Evolutionary conservation across 1,284 basidiomycete species (phyloP).

Genomic region (Apiotrichum veenhuisii): DNA sequence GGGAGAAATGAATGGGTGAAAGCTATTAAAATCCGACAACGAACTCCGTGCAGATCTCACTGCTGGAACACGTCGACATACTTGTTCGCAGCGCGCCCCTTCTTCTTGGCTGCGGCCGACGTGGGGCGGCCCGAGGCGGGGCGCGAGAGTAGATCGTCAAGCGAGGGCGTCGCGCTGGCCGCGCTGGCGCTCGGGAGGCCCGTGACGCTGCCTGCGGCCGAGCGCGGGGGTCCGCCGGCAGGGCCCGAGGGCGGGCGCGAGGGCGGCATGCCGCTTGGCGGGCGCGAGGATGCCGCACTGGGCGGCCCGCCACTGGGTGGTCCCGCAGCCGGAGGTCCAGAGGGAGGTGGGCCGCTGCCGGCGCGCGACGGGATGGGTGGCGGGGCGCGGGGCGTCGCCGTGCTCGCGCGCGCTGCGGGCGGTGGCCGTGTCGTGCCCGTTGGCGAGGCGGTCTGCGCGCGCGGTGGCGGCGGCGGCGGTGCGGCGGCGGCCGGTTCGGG

Average conservation of each 20-base stretch:
- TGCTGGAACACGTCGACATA: conserved; percentile 60
- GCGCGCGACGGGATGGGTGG: conserved; percentile 51
- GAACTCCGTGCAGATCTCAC: too few species aligned
- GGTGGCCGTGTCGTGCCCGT: conserved; percentile 55
- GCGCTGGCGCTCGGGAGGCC: conserved; percentile 11
- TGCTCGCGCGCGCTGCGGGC: conserved; percentile 47
- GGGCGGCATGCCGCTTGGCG: conserved; percentile 16
- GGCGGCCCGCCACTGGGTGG: too few species aligned
- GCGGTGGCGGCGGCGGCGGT: conserved; percentile 58
- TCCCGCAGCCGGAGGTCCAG: too few species aligned
- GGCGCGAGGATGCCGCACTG: neutral
- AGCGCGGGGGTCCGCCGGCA: neutral
- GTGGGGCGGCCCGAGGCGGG: conserved; percentile 42
- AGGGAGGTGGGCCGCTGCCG: too few species aligned
- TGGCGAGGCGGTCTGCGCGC: conserved; percentile 77
- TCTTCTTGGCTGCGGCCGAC: conserved; percentile 54
- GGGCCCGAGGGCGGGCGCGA: conserved; percentile 3
- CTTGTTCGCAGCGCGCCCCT: conserved; percentile 69
- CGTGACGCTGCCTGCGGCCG: neutral
- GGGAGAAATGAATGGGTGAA: neutral
- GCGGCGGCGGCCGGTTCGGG: conserved; percentile 54
- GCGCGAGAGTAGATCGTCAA: conserved; percentile 46
- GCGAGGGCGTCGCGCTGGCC: conserved; percentile 48
- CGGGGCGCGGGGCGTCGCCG: conserved; percentile 22
- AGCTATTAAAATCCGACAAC: neutral